Base-by-base conservation (phyloP, 2,329 filamentous ascomycete genomes). In the Pseudogymnoascus sp. region DNA sequence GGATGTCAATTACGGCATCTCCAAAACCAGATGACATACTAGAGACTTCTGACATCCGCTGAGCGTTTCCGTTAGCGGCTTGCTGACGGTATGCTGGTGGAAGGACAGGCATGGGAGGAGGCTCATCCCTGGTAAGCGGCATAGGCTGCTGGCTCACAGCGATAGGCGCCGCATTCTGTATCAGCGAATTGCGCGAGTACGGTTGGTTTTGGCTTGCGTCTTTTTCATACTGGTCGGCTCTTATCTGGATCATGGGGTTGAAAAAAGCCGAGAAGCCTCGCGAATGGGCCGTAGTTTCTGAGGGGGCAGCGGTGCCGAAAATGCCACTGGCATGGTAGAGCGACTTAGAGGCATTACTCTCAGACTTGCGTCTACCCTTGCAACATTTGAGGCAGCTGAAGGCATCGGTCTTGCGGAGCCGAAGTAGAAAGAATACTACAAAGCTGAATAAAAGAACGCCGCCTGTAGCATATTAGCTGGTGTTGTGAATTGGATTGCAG, bases 11-110 rank as follows among this genome's bases (percentile, higher is more conserved):
- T 47, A 85, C 81, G 24, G 79, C 82, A 66, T 87, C 84, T 15
- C 84, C 84, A 64, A 86, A 86, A 5, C 84, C 84, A 0, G 84
- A 87, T 0, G 84, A 86, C 3, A 87, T 74, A 0, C 84, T 86
- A 0, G 84, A 86, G 33, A 84, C 67, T 57, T 79, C 78, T 17
- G 47, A 54, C 29, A 33, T 17, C 47, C 47, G 47, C 29, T 17
- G 29, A 15, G 10, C 17, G 9, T 54, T 54, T 11, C 29, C 47
- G 13, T 54, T 54, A n/a, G 41, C 17, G 9, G 7, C 47, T 5
- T 54, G 47, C 11, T 54, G 47, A 21, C 47, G 47, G 29, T 54
- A 54, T 3, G 47, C 47, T 33, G 9, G n/a, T 54, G 47, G 47
- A 54, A 54, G n/a, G 63, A 10, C 10, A 11, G 47, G 47, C 47